Evolutionary conservation across 768 basidiomycete species (phyloP).

Genomic region (Tephrocybe sp.): DNA sequence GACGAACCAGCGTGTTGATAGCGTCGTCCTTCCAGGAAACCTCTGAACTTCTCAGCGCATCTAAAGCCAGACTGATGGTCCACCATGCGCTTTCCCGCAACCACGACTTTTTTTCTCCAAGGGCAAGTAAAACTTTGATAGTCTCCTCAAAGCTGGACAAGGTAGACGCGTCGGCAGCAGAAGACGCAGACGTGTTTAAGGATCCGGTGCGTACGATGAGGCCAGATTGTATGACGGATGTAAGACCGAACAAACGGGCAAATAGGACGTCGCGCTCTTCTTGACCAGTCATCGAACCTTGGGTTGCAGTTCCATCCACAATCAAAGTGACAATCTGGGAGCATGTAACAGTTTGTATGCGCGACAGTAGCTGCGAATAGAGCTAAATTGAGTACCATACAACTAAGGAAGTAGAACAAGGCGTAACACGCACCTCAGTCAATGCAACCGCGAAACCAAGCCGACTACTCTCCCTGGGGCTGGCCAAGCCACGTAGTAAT

Average conservation of each 20-base stretch:
- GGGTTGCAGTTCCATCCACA: conserved; percentile 64
- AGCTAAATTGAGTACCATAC: background rate
- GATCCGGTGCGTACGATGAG: conserved; percentile 65
- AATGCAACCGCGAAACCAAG: conserved; percentile 95
- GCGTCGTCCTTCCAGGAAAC: conserved; percentile 74
- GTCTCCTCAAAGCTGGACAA: conserved; percentile 56
- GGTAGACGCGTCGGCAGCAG: conserved; percentile 53
- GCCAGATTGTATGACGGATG: conserved; percentile 81
- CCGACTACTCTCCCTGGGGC: conserved; percentile 89
- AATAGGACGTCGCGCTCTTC: conserved; percentile 94
- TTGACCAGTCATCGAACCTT: conserved; percentile 80
- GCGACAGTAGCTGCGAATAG: conserved; percentile 63
- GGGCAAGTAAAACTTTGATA: conserved; percentile 54
- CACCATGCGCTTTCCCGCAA: conserved; percentile 91
- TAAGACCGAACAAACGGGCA: conserved; percentile 88
- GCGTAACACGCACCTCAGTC: conserved; percentile 67
- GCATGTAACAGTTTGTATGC: conserved; percentile 75
- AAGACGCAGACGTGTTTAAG: conserved; percentile 49
- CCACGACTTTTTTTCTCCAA: conserved; percentile 89
- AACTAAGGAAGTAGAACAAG: background rate
- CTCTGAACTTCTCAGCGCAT: conserved; percentile 52
- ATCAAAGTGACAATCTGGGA: conserved; percentile 76
- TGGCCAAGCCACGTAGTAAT: conserved; percentile 84
- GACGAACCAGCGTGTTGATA: conserved; percentile 43
- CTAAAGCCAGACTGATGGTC: conserved; percentile 62